Evolutionary conservation across 2,329 filamentous ascomycete genomes (phyloP).

Genomic region (Pseudocercospora cruenta): DNA sequence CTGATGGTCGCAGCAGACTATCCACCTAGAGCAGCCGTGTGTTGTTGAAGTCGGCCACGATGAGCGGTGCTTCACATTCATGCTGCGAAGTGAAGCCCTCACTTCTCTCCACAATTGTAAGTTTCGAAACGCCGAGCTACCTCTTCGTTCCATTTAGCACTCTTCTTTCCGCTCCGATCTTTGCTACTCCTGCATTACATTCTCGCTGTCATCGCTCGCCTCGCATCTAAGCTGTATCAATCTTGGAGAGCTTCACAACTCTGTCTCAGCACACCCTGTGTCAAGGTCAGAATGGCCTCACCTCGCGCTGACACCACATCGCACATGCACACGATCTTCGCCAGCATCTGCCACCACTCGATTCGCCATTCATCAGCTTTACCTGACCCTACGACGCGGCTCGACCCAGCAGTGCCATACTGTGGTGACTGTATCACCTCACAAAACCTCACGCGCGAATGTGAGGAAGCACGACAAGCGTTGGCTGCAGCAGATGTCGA

Average conservation of each 20-base stretch:
- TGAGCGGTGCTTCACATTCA: background rate
- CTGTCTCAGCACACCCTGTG: too few species aligned
- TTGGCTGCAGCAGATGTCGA: background rate
- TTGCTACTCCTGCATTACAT: background rate
- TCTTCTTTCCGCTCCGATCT: background rate
- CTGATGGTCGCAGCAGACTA: background rate
- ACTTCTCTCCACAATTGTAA: background rate
- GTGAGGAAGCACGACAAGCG: background rate
- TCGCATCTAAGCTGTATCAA: background rate
- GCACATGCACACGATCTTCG: slow-evolving; percentile 1
- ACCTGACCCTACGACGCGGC: background rate
- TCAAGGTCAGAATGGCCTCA: background rate
- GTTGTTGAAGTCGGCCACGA: background rate
- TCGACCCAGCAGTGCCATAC: background rate
- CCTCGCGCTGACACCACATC: background rate
- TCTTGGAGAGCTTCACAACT: background rate
- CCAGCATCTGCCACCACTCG: background rate
- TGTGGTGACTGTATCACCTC: background rate
- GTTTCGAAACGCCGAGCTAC: background rate
- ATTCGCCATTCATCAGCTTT: background rate
- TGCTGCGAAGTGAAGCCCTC: background rate
- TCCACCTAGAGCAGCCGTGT: background rate
- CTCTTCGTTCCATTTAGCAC: background rate
- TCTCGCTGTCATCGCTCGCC: background rate
- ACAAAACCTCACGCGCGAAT: background rate